Evolutionary conservation across 345 rosid species (phyloP), one percentile per base, ranked within the genome.

Genomic region (Clausena lansium): DNA sequence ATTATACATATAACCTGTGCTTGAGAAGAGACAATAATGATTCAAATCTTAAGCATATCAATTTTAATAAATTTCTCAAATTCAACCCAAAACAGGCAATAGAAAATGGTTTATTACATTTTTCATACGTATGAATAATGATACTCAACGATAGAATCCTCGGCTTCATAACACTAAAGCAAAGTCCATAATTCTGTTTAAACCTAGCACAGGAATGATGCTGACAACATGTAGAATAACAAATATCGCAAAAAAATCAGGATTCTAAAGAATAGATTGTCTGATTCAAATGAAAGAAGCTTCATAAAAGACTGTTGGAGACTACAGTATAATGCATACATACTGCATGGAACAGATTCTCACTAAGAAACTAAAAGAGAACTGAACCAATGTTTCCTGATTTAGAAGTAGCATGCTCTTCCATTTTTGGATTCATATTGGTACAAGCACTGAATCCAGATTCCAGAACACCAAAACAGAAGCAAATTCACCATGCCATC

Each of bases 391-490:
- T 24, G 22, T 52, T 54, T 72, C 66, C 54, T 9, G 38, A 36
- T 59, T 59, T 38, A 58, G 35, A 60, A 71, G 19, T n/a, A 67
- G 20, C 67, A 73, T 58, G 55, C 27, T 38, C 55, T 36, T 57
- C 25, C 66, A 22, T 73, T 5, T 57, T 15, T 17, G 38, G 55
- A 36, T 25, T 59, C 67, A 39, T 41, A 25, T 39, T 58, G 67
- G 39, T 41, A 5, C 75, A 38, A 25, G 24, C 67, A 73, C 32
- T 38, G 38, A 28, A 73, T 38, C 67, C 28, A 59, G 76, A 73
- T 11, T 27, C 67, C 76, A 38, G 27, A n/a, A 45, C 36, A 38
- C 64, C 15, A 74, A 61, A 58, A 61, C n/a, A 15, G 59, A 41
- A 74, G 28, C 58, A 74, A 39, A 74, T 60, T 13, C 68, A 13